A percentile compares a stretch with the other conserved stretches of the same genome.
phyloP scores from a whole-genome alignment of 768 basidiomycete genomes.

The Pisolithus marmoratus region DNA sequence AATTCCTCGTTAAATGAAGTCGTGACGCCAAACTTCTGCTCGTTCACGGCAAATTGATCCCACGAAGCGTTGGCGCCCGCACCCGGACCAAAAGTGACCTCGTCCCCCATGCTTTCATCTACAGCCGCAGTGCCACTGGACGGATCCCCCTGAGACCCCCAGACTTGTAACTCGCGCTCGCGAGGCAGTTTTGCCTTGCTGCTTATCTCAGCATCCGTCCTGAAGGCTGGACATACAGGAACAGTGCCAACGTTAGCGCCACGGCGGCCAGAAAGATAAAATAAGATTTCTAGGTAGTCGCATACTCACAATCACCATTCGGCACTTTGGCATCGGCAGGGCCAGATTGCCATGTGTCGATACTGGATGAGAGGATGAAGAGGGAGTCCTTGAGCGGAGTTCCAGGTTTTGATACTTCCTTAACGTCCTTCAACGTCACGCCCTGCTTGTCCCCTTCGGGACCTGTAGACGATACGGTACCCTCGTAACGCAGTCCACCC shows the following conservation, averaged over 20 bases:
- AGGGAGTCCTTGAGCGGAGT: slow-evolving; percentile 64
- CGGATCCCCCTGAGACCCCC: slow-evolving; percentile 45
- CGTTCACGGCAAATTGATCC: slow-evolving; percentile 95
- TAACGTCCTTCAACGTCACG: slow-evolving; percentile 71
- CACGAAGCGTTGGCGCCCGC: slow-evolving; percentile 45
- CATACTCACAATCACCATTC: slow-evolving; percentile 64
- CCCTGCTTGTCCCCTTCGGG: slow-evolving; percentile 66
- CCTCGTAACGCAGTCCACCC: slow-evolving; percentile 68
- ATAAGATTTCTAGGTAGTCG: no score
- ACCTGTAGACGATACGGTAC: slow-evolving; percentile 55
- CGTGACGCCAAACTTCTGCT: slow-evolving; percentile 86
- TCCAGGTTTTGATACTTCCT: slow-evolving; percentile 62
- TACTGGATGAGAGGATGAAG: slow-evolving; percentile 68
- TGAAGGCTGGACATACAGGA: slow-evolving; percentile 50
- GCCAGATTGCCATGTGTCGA: slow-evolving; percentile 68
- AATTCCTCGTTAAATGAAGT: slow-evolving; percentile 89
- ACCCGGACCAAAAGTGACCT: slow-evolving; percentile 62
- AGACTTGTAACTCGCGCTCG: slow-evolving; percentile 78
- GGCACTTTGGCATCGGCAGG: slow-evolving; percentile 65
- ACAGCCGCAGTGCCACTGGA: slow-evolving; percentile 27
- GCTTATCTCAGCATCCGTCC: slow-evolving; percentile 73
- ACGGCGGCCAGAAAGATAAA: neutral
- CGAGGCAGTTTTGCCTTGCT: slow-evolving; percentile 47
- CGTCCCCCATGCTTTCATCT: slow-evolving; percentile 43
- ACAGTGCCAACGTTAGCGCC: slow-evolving; percentile 10